Evolutionary conservation across 805 yeast species (phyloP), one percentile per base, ranked within the genome.

Genomic region (Metschnikowia corniflorae): DNA sequence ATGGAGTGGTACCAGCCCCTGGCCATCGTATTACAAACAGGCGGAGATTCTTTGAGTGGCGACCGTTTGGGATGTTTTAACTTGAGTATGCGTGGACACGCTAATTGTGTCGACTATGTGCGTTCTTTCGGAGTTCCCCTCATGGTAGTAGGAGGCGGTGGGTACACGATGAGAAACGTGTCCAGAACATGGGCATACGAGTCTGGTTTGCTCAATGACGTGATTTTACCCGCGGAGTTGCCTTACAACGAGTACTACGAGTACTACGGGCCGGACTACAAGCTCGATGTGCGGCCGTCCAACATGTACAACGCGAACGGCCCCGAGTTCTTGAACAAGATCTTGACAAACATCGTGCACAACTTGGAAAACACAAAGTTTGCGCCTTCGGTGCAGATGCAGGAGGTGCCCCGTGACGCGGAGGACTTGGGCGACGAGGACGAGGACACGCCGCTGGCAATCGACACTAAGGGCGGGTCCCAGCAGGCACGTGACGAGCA

Each of bases 71-170:
- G 99, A 21, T 86, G 96, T 54, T 94, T 94, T 68, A 93, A 94
- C 58, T 74, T 93, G 45, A 86, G 93, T 39, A 89, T 91, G 77
- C 71, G 70, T 38, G 97, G 96, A 0, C 99, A 94, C 59, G 97
- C 97, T 26, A 94, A 91, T 61, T 93, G 98, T 69, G 86, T 91
- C 34, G 80, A 82, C 50, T 91, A 78, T 62, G 87, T 89, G 34
- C 85, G 84, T 58, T 74, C 85, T 7, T 86, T 91, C 55, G 85
- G 86, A 31, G 73, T 93, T 13, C 97, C 98, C 7, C 66, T 86
- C 74, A 76, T 93, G 81, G 95, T 93, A 20, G 72, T 93, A 15
- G 98, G 98, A 26, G 98, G 98, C 33, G 98, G 98, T 50, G 98
- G 98, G 15, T 93, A 93, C 65, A 93, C 98, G 2, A 94, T 95